Percentiles rank a stretch among this genome's conserved stretches.
These are phyloP conservation scores for Linum trigynum DNA, from an alignment of 345 rosid species.

Conservation along the genomic window DNA sequence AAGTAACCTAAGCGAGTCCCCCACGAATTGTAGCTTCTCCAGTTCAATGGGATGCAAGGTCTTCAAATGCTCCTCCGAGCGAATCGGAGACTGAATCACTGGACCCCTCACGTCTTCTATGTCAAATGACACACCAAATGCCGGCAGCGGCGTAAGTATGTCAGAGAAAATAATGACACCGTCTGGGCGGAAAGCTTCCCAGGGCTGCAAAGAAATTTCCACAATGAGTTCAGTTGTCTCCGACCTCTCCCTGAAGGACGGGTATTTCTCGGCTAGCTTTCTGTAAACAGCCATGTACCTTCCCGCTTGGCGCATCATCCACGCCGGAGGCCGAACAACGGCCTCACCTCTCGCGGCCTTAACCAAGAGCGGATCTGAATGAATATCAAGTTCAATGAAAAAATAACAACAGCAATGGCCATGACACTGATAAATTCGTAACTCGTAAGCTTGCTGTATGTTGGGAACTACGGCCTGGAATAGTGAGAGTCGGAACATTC, in stretches of 20 bases:
- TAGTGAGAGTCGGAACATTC: neutral
- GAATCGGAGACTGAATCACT: slow-evolving; percentile 64
- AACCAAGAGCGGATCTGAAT: slow-evolving; percentile 67
- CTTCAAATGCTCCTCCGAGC: slow-evolving; percentile 59
- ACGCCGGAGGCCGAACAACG: slow-evolving; percentile 80
- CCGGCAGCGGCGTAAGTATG: slow-evolving; percentile 88
- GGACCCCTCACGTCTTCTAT: slow-evolving; percentile 88
- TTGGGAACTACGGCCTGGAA: too few relatives aligned
- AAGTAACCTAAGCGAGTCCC: slow-evolving; percentile 66
- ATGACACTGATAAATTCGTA: neutral
- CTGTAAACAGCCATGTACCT: slow-evolving; percentile 94
- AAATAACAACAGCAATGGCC: neutral
- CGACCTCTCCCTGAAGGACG: slow-evolving; percentile 89
- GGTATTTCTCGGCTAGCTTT: slow-evolving; percentile 85
- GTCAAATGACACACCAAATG: slow-evolving; percentile 91
- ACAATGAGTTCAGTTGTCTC: slow-evolving; percentile 94
- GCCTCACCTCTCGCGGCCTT: slow-evolving; percentile 84
- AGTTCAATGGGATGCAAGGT: slow-evolving; percentile 70
- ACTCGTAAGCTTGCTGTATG: too few relatives aligned
- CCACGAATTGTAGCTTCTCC: slow-evolving; percentile 60
- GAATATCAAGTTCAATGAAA: slow-evolving; percentile 11
- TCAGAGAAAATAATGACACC: slow-evolving; percentile 93
- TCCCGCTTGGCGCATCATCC: slow-evolving; percentile 99
- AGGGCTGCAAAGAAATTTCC: slow-evolving; percentile 90
- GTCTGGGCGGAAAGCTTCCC: slow-evolving; percentile 87